Base-by-base conservation (phyloP, 768 basidiomycete genomes). In the Lactarius deliciosus region DNA sequence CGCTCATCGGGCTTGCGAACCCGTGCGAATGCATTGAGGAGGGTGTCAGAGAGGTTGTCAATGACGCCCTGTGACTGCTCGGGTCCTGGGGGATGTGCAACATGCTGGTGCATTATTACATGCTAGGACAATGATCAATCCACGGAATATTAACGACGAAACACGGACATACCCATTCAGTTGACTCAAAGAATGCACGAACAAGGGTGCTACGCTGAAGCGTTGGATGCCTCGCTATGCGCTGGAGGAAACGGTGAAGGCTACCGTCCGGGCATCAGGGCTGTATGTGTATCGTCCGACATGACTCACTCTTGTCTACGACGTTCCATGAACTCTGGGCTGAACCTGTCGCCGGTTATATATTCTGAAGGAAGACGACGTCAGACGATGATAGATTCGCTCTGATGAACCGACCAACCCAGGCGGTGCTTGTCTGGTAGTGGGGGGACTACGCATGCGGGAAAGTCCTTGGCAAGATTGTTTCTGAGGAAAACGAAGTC, bases 1-100 rank as follows among this genome's bases (percentile, higher is more conserved):
- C 97, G 86, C 71, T 96, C 94, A 74, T 99, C 97, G 0, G 97
- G 96, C 76, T 99, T 99, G 68, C 94, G 90, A 22, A 98, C 93
- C 56, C 91, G 90, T 30, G 94, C 85, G 75, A 99, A 99, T 1
- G 96, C 96, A 74, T 98, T 98, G 61, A 99, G 81, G 54, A 98
- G 86, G 9, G 94, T 95, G 77, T 99, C 97, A 40, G 95, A 96
- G 64, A 99, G 82, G 70, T 93, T 95, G 80, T 99, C 97, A 63
- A 99, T 88, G 50, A 99, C 81, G 41, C 93, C 89, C 1, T 85
- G 85, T 0, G 85, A 81, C 25, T 87, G 83, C 73, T 94, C 93
- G n/a, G 89, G 88, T 25, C 86, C 86, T 22, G 94, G 92, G 5
- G 96, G 94, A 73, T 97, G 92, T 7, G 96, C 94, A 61, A 92